Conservation (phyloP, 2,329 filamentous ascomycete genomes). For the Fusarium algeriense region DNA sequence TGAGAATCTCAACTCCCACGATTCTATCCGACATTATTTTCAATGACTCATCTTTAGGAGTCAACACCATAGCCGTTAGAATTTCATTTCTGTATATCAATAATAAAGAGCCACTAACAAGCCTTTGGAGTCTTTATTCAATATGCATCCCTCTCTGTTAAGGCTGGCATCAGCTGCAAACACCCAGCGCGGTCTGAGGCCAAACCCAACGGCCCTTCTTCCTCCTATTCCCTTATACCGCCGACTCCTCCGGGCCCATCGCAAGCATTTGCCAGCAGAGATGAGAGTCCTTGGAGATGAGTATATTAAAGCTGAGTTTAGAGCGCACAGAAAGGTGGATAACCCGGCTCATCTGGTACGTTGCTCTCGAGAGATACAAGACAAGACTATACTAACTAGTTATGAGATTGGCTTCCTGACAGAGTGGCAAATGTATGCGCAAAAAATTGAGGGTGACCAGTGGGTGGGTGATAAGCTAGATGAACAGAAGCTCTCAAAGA, state of each 20-base stretch:
- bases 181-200: slow-evolving; percentile 51
- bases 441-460: slow-evolving; percentile 86
- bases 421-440: slow-evolving; percentile 96
- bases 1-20: slow-evolving; percentile 25
- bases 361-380: slow-evolving; percentile 10
- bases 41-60: background rate
- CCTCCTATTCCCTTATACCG: slow-evolving; percentile 92
- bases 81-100: background rate
- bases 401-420: slow-evolving; percentile 90
- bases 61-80: background rate
- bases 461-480: slow-evolving; percentile 92
- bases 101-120: background rate
- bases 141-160: slow-evolving; percentile 47
- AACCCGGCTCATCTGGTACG: slow-evolving; percentile 92
- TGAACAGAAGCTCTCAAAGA: slow-evolving; percentile 84
- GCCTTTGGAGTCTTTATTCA: background rate
- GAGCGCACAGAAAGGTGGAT: slow-evolving; percentile 83
- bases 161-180: slow-evolving; percentile 55
- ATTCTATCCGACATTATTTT: slow-evolving; percentile 29
- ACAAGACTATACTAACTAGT: slow-evolving; percentile 16
- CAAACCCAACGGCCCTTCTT: slow-evolving; percentile 74
- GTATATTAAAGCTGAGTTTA: slow-evolving; percentile 94
- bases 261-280: slow-evolving; percentile 79
- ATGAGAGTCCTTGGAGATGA: slow-evolving; percentile 88
- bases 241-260: slow-evolving; percentile 85